A percentile compares a stretch with the other conserved stretches of the same genome.
Conservation (phyloP, 305 asterid genomes). For the Plantago coronopus region DNA sequence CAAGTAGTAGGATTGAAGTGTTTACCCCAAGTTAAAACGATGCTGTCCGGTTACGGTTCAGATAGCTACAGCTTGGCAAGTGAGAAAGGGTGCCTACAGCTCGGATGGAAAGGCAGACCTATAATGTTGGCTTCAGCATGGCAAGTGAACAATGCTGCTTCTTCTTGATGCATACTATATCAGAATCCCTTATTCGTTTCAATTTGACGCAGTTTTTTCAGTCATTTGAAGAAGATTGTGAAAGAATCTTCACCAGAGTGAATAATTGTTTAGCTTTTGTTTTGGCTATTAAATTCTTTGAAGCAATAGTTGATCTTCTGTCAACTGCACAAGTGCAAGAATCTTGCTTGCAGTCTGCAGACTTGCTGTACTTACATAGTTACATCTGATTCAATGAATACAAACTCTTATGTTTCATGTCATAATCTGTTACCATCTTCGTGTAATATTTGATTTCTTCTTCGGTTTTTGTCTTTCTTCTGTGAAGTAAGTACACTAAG, state of each 20-base stretch:
- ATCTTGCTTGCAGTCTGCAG: too few relatives aligned
- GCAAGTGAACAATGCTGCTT: constrained; percentile 29
- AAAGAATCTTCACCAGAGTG: background rate
- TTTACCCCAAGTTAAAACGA: constrained; percentile 28
- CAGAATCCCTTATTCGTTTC: background rate
- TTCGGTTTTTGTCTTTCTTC: background rate
- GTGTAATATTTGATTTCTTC: background rate
- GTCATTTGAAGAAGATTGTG: background rate
- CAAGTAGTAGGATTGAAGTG: constrained; percentile 39
- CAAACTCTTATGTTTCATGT: too few relatives aligned
- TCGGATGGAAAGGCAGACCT: constrained; percentile 72
- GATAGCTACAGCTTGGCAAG: constrained; percentile 43
- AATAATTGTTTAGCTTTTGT: too few relatives aligned
- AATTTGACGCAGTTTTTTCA: background rate
- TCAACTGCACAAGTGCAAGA: too few relatives aligned
- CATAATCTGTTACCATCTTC: too few relatives aligned
- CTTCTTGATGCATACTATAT: background rate
- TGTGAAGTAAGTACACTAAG: too few relatives aligned
- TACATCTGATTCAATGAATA: too few relatives aligned
- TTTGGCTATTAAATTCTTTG: too few relatives aligned
- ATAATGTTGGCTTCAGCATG: constrained; percentile 62
- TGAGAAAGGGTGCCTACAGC: constrained; percentile 60
- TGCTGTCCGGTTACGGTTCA: constrained; percentile 39
- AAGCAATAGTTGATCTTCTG: too few relatives aligned
- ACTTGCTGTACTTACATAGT: too few relatives aligned